Base-by-base conservation (phyloP, 306 rosid genomes). In the Trifolium fragiferum region DNA sequence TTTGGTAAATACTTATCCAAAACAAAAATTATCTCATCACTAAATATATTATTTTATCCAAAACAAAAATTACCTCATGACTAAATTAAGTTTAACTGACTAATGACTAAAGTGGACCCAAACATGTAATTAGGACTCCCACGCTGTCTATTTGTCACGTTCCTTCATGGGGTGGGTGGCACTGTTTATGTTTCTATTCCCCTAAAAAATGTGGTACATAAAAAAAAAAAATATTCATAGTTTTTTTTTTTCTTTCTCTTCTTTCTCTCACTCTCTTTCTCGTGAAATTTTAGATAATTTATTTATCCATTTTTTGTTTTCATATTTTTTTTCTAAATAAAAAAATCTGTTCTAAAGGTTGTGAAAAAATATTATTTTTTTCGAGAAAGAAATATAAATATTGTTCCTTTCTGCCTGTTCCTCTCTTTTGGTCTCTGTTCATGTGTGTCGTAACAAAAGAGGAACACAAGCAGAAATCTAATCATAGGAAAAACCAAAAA, bases 401-500 rank as follows among this genome's bases (percentile, higher is more conserved):
- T 66, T 68, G 55, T 62, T 54, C 67, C 37, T 20, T 40, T 61
- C 44, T 41, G 83, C 53, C 59, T 21, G 79, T 74, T 59, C 21
- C 71, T 78, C 38, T 44, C 68, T 80, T 43, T 68, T 41, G 50
- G 67, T 43, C 44, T 67, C 77, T 64, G 77, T 77, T 78, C 62
- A 78, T 66, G 68, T 76, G 87, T 82, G 85, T 80, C 85, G 83
- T 79, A 81, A 74, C 85, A 73, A 78, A 79, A 80, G 67, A 47
- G 30, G 81, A 67, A 70, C 63, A 57, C 16, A 57, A 10, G 32
- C 50, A 64, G 57, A 68, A 78, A 80, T 75, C 73, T 75, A 41
- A 68, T 76, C 74, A 79, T 68, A 75, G 68, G 38, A 80, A 60
- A 59, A 66, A 11, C 6, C 51, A 51, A 57, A 71, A 66, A 58